phyloP scores from a whole-genome alignment of 257 asterid species.

The Solanum verrucosum region DNA sequence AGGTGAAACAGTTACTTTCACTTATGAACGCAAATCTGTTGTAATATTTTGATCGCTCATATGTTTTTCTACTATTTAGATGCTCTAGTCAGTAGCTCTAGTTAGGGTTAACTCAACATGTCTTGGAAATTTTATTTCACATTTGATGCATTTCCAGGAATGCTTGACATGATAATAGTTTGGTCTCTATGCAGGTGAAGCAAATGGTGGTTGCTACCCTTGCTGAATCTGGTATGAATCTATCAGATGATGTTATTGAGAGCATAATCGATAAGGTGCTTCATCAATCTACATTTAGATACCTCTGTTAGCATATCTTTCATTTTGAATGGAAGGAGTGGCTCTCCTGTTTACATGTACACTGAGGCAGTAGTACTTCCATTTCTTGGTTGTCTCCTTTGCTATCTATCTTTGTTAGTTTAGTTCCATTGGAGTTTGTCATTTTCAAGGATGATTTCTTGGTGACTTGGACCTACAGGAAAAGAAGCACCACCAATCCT shows the following conservation, averaged over 20 bases:
- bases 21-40: not conserved
- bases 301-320: not conserved
- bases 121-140: not conserved
- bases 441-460: not conserved
- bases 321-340: not conserved
- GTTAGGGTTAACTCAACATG: not conserved
- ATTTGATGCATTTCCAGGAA: not conserved
- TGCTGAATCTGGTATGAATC: slow-evolving; percentile 95
- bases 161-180: not conserved
- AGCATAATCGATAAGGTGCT: slow-evolving; percentile 70
- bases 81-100: not conserved
- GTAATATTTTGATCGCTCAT: not conserved
- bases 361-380: not conserved
- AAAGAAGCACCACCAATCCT: not conserved
- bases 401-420: not conserved
- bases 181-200: slow-evolving; percentile 44
- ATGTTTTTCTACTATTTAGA: not conserved
- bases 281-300: not conserved
- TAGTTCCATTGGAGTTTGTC: not conserved
- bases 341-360: not conserved
- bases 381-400: not conserved
- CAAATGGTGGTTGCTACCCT: slow-evolving; percentile 98
- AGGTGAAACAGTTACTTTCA: not conserved
- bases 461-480: not conserved
- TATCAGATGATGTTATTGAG: slow-evolving; percentile 78